These are phyloP conservation scores for Incumbomyces delicatus DNA, from an alignment of 2,329 filamentous ascomycete genomes.

Conservation along the genomic window DNA sequence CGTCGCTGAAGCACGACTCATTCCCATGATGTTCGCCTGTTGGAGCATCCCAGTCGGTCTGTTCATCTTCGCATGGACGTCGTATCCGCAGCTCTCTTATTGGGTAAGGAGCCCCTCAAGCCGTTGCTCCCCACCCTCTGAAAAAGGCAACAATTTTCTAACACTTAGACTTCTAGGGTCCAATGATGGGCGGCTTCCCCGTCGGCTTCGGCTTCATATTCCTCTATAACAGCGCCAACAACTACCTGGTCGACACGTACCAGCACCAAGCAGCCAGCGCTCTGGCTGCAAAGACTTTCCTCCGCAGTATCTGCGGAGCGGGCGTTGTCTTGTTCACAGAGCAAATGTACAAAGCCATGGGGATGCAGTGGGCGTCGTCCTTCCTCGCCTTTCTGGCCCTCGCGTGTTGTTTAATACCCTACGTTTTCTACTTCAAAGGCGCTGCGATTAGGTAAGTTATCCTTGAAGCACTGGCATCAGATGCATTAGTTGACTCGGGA, in stretches of 20 bases:
- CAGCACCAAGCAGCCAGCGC: slow-evolving; percentile 76
- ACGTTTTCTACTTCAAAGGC: slow-evolving; percentile 69
- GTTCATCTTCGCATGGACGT: slow-evolving; percentile 62
- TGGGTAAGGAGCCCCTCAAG: background rate
- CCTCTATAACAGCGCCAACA: slow-evolving; percentile 70
- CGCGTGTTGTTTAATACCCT: slow-evolving; percentile 73
- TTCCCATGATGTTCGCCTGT: slow-evolving; percentile 73
- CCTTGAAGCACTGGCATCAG: too few relatives aligned
- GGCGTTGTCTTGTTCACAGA: slow-evolving; percentile 66
- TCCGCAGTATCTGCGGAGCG: slow-evolving; percentile 79
- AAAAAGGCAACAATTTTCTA: slow-evolving; percentile 13
- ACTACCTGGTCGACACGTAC: slow-evolving; percentile 73
- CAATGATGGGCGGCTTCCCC: slow-evolving; percentile 59
- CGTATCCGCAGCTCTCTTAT: slow-evolving; percentile 38
- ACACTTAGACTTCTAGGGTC: slow-evolving; percentile 58
- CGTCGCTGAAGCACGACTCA: slow-evolving; percentile 65
- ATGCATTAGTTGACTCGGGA: too few relatives aligned
- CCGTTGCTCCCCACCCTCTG: background rate
- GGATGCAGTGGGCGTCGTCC: slow-evolving; percentile 65
- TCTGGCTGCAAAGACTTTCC: slow-evolving; percentile 75
- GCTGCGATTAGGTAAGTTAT: slow-evolving; percentile 57
- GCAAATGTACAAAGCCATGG: slow-evolving; percentile 67
- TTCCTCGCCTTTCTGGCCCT: slow-evolving; percentile 65
- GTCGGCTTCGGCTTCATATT: slow-evolving; percentile 78
- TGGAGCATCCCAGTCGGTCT: slow-evolving; percentile 61